Evolutionary conservation across 202 grass and related monocot genomes (phyloP).

Genomic region (Carex arenaria): DNA sequence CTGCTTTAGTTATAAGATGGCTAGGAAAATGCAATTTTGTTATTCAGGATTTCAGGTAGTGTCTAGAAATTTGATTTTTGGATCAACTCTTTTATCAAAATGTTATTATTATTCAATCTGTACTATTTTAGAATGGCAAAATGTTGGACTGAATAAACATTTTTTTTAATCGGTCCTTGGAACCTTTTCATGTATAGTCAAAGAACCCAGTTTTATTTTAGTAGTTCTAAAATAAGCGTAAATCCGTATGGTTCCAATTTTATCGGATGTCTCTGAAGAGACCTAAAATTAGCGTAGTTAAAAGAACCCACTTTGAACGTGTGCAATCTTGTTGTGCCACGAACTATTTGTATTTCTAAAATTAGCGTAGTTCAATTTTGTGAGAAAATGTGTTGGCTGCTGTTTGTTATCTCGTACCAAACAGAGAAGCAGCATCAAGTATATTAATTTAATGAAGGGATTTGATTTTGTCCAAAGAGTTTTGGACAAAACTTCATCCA

Average conservation of each 20-base stretch:
- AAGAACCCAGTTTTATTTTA: too few relatives aligned
- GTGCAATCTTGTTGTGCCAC: background rate
- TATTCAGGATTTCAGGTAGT: background rate
- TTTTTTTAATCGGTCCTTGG: background rate
- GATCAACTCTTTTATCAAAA: background rate
- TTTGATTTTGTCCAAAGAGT: too few relatives aligned
- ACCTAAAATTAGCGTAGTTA: background rate
- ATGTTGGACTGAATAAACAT: background rate
- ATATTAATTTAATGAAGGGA: background rate
- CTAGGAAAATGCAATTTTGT: background rate
- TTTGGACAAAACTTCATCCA: too few relatives aligned
- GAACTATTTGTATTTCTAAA: background rate
- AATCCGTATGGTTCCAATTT: too few relatives aligned
- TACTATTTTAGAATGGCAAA: background rate
- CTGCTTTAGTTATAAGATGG: background rate
- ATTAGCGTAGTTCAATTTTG: background rate
- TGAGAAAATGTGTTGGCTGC: background rate
- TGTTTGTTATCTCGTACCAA: background rate
- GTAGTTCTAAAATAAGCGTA: too few relatives aligned
- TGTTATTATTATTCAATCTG: background rate
- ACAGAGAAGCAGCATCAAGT: background rate
- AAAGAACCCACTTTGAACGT: background rate
- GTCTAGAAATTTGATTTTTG: background rate
- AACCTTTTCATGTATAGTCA: background rate
- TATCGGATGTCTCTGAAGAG: too few relatives aligned